Base-by-base conservation (phyloP, 1,139 yeast genomes). In the Candida tetrigidarum region DNA sequence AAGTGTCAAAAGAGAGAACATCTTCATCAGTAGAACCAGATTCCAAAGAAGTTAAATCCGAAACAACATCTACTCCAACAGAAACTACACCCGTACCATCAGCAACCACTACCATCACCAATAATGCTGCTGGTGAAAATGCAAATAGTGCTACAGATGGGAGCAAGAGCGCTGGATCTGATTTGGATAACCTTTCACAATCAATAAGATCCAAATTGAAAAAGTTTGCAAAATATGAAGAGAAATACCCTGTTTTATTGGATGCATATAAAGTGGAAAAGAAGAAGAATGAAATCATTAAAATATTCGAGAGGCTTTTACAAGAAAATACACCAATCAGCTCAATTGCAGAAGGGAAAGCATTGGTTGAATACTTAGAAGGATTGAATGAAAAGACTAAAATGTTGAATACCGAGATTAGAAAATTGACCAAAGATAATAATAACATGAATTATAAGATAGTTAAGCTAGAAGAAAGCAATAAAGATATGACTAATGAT, bases 211-310 rank as follows among this genome's bases (percentile, higher is more conserved):
- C 83, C 11, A 86, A 86, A 56, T 67, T 92, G 64, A 78, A 79
- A 50, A 91, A 89, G 68, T 89, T 89, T 60, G 83, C 80, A 47
- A 91, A 90, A 62, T 93, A 91, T 62, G 98, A 93, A 63, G 87
- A 86, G 46, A 89, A 89, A 59, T 92, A 91, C 60, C 98, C 97
- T 0, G 66, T 83, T 16, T 70, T 92, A 12, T 74, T 90, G 41
- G 86, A 86, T 40, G 97, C 98, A 0, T 92, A 87, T 67, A 87
- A 90, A 59, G 70, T 77, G 1, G 97, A 91, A 60, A 90, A 88
- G 67, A 72, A 78, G 39, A 86, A 85, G 54, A 69, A 78, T 2
- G 85, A 81, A 41, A 72, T 85, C 44, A 77, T 91, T n/a, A 69
- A 62, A 7, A 60, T 74, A 1, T 86, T 92, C 57, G 97, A 91